Conservation (phyloP, 345 rosid genomes). For the Heritiera littoralis region DNA sequence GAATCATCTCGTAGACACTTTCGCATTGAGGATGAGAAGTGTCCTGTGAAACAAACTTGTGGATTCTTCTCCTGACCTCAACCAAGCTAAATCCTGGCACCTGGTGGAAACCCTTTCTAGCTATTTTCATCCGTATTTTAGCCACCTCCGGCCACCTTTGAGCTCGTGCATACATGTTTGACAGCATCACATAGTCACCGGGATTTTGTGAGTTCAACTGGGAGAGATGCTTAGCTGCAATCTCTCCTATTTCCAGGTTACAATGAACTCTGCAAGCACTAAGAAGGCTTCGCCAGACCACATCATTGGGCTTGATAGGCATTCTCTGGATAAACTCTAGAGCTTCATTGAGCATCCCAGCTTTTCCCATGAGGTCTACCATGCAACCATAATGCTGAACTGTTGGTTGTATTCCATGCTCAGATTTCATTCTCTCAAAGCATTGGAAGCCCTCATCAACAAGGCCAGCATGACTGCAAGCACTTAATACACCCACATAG, state of each 20-base stretch:
- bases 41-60: slow-evolving; percentile 69
- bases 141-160: slow-evolving; percentile 61
- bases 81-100: slow-evolving; percentile 61
- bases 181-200: slow-evolving; percentile 57
- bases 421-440: slow-evolving; percentile 39
- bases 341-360: slow-evolving; percentile 62
- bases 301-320: slow-evolving; percentile 55
- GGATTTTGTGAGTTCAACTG: slow-evolving; percentile 45
- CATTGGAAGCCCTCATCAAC: slow-evolving; percentile 35
- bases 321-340: slow-evolving; percentile 53
- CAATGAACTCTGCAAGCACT: slow-evolving; percentile 59
- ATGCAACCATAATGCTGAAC: slow-evolving; percentile 70
- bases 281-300: slow-evolving; percentile 82
- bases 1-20: slow-evolving; percentile 58
- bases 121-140: slow-evolving; percentile 44
- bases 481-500: slow-evolving; percentile 45
- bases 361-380: slow-evolving; percentile 68
- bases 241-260: slow-evolving; percentile 50
- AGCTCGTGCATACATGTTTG: slow-evolving; percentile 57
- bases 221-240: slow-evolving; percentile 48
- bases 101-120: slow-evolving; percentile 40
- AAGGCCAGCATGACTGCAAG: slow-evolving; percentile 50
- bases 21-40: slow-evolving; percentile 40
- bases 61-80: slow-evolving; percentile 46
- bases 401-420: slow-evolving; percentile 52